Conservation (phyloP, 306 rosid species). For the Citrullus amarus region DNA sequence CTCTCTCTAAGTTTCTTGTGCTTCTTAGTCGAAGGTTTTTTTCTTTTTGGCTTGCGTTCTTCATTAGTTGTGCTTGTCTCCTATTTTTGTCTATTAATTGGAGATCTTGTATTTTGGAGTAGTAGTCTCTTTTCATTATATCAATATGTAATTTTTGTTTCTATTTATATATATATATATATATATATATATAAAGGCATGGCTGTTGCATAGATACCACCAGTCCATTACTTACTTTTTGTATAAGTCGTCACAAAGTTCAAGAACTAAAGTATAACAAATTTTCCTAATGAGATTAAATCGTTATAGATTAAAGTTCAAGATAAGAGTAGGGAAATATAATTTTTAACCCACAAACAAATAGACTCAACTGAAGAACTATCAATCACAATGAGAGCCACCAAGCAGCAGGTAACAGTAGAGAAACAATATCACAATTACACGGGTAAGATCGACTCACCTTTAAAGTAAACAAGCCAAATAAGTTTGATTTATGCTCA, state of each 20-base stretch:
- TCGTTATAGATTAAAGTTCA: no score
- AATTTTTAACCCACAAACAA: neutral
- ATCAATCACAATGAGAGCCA: neutral
- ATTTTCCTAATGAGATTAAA: neutral
- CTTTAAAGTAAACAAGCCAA: conserved; percentile 73
- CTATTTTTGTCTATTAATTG: no score
- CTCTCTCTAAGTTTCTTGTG: no score
- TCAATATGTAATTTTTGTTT: no score
- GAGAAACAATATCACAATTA: neutral
- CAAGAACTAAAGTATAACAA: neutral
- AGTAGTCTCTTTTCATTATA: no score
- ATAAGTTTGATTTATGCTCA: conserved; percentile 50
- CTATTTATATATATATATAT: no score
- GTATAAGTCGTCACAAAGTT: neutral
- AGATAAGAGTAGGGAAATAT: neutral
- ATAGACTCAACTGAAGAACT: neutral
- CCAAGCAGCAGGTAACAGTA: neutral
- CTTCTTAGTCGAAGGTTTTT: no score
- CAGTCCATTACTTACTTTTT: neutral
- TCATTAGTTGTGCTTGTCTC: no score
- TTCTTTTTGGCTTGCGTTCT: no score
- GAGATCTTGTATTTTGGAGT: no score
- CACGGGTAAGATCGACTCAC: conserved; percentile 21
- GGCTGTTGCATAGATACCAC: neutral
- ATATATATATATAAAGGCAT: no score